phyloP scores from a whole-genome alignment of 2,329 filamentous ascomycete species.

The Phyllosticta citrichinensis region DNA sequence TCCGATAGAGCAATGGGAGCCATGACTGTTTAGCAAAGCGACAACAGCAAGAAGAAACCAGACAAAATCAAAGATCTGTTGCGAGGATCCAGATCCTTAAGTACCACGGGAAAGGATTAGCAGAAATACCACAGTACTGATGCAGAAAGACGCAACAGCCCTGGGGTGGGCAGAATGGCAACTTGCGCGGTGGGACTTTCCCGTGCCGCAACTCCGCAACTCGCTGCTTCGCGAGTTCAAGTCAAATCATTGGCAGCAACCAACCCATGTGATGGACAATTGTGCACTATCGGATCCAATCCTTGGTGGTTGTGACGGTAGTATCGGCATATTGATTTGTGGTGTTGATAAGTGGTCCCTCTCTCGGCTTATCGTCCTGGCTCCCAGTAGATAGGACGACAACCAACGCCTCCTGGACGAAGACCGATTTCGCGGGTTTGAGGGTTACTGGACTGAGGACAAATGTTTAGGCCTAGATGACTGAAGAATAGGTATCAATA shows the following conservation, averaged over 20 bases:
- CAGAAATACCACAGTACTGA: neutral
- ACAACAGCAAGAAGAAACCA: neutral
- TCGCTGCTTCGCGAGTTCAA: neutral
- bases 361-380: conserved; percentile 7
- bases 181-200: neutral
- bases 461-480: neutral
- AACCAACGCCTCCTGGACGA: neutral
- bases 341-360: neutral
- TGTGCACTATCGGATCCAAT: neutral
- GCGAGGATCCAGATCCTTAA: neutral
- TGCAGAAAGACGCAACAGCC: neutral
- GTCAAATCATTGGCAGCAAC: neutral
- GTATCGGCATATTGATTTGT: neutral
- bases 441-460: neutral
- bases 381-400: neutral
- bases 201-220: neutral
- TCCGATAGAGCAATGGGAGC: conserved; percentile 3
- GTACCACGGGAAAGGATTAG: neutral
- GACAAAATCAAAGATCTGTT: neutral
- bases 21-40: neutral
- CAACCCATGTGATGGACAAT: neutral
- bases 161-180: neutral
- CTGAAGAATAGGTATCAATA: neutral
- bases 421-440: neutral
- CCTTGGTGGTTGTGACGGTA: neutral